Evolutionary conservation across 2,329 filamentous ascomycete genomes (phyloP).

Genomic region (Anthostomella pinea): DNA sequence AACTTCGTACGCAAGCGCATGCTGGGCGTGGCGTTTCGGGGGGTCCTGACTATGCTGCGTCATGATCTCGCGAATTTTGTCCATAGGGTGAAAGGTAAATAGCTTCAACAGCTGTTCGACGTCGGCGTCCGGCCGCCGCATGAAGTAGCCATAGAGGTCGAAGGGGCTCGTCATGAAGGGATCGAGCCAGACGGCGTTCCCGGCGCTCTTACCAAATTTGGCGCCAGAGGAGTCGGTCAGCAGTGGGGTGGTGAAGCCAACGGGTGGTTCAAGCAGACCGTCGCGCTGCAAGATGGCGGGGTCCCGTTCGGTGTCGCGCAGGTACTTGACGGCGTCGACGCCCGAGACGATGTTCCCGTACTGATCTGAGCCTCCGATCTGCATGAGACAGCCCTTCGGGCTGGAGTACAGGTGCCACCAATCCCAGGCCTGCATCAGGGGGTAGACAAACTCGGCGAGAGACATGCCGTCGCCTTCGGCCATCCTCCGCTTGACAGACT

Average conservation of each 20-base stretch:
- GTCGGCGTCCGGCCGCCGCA: conserved; percentile 76
- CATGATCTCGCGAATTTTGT: conserved; percentile 67
- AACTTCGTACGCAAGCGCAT: conserved; percentile 78
- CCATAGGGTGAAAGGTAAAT: conserved; percentile 81
- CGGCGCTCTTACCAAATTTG: conserved; percentile 93
- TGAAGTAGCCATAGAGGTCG: conserved; percentile 88
- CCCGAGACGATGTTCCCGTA: conserved; percentile 94
- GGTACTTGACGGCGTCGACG: conserved; percentile 77
- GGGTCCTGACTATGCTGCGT: conserved; percentile 64
- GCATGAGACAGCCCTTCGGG: conserved; percentile 65
- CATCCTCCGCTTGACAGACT: conserved; percentile 84
- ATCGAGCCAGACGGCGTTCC: conserved; percentile 93
- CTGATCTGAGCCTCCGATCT: conserved; percentile 94
- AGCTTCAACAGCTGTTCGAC: conserved; percentile 80
- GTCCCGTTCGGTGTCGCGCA: conserved; percentile 57
- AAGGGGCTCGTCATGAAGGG: conserved; percentile 74
- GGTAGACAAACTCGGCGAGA: conserved; percentile 89
- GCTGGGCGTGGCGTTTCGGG: conserved; percentile 74
- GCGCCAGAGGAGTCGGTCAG: conserved; percentile 79
- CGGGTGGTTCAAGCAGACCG: conserved; percentile 54
- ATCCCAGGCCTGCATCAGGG: conserved; percentile 92
- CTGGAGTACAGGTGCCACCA: conserved; percentile 82
- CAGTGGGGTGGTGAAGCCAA: conserved; percentile 88
- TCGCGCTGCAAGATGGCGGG: conserved; percentile 38
- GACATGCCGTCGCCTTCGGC: conserved; percentile 89